A percentile compares a stretch with the other conserved stretches of the same genome.
These are phyloP conservation scores for Pseudovirgaria hyperparasitica DNA, from an alignment of 2,329 filamentous ascomycete genomes.

Conservation along the genomic window DNA sequence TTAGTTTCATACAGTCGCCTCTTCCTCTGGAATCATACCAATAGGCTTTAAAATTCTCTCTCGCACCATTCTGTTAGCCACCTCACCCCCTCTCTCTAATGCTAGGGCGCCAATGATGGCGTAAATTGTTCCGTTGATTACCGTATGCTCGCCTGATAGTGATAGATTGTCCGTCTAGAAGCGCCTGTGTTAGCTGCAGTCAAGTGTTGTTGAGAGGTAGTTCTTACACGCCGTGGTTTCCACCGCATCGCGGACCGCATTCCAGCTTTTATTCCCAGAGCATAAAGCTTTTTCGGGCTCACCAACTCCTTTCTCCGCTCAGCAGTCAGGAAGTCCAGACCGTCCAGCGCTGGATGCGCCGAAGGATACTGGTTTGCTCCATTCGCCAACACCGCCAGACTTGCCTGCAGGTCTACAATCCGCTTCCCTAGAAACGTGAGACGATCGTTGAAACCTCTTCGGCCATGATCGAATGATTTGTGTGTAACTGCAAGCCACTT, in stretches of 20 bases:
- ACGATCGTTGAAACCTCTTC: constrained; percentile 87
- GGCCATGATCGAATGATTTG: constrained; percentile 94
- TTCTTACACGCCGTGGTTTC: constrained; percentile 55
- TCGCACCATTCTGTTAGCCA: constrained; percentile 61
- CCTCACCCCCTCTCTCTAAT: constrained; percentile 72
- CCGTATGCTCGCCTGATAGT: constrained; percentile 59
- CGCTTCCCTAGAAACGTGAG: constrained; percentile 76
- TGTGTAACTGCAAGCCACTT: constrained; percentile 97
- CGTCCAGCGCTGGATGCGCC: constrained; percentile 54
- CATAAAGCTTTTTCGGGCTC: constrained; percentile 51
- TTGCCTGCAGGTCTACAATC: constrained; percentile 51
- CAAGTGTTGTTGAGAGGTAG: not conserved
- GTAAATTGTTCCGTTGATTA: constrained; percentile 67
- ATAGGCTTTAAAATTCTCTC: constrained; percentile 56
- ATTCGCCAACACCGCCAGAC: constrained; percentile 39
- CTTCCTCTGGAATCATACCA: constrained; percentile 8
- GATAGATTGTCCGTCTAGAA: constrained; percentile 51
- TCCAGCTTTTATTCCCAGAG: constrained; percentile 57
- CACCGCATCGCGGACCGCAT: constrained; percentile 69
- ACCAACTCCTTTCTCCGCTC: constrained; percentile 49
- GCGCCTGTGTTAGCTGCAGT: constrained; percentile 1
- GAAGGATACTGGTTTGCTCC: constrained; percentile 48
- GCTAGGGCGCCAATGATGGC: constrained; percentile 81
- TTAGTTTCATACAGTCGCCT: not conserved
- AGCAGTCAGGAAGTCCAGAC: constrained; percentile 58